Evolutionary conservation across 371 early-diverging fungal species (phyloP).

Genomic region (Rhizomucor miehei): DNA sequence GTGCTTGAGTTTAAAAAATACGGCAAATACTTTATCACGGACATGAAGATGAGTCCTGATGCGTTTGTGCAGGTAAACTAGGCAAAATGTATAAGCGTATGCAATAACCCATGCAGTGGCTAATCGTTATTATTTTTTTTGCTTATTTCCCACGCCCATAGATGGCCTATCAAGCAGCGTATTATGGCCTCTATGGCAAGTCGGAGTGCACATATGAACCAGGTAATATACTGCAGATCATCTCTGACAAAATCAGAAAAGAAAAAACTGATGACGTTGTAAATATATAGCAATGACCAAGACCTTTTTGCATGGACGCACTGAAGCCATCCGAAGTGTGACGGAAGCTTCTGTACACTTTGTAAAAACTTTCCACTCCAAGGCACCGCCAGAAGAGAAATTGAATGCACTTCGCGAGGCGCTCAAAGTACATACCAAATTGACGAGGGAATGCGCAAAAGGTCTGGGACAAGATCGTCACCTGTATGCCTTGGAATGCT

Average conservation of each 20-base stretch:
- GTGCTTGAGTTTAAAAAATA: conserved; percentile 63
- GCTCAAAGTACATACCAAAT: conserved; percentile 63
- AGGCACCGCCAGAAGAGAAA: conserved; percentile 37
- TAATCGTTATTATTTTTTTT: neutral
- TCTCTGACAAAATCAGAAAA: too few relatives aligned
- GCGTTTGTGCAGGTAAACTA: conserved; percentile 65
- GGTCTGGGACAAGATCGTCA: conserved; percentile 87
- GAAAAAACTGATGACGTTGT: too few relatives aligned
- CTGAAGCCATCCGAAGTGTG: conserved; percentile 86
- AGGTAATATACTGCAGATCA: too few relatives aligned
- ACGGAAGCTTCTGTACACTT: conserved; percentile 68
- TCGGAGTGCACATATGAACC: conserved; percentile 83
- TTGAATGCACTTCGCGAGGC: conserved; percentile 56
- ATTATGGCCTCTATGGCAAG: conserved; percentile 80
- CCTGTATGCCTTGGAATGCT: conserved; percentile 72
- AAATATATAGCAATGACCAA: conserved; percentile 70
- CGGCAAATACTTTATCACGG: conserved; percentile 73
- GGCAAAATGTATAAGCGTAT: neutral
- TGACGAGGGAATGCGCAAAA: conserved; percentile 72
- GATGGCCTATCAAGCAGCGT: conserved; percentile 93
- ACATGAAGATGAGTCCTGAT: conserved; percentile 72
- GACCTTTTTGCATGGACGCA: conserved; percentile 80
- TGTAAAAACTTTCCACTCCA: conserved; percentile 70
- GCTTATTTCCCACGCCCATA: conserved; percentile 18
- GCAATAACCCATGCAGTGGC: neutral